These are phyloP conservation scores for Phytopythium kandeliae DNA, from an alignment of 352 stramenopile genomes.

Conservation along the genomic window DNA sequence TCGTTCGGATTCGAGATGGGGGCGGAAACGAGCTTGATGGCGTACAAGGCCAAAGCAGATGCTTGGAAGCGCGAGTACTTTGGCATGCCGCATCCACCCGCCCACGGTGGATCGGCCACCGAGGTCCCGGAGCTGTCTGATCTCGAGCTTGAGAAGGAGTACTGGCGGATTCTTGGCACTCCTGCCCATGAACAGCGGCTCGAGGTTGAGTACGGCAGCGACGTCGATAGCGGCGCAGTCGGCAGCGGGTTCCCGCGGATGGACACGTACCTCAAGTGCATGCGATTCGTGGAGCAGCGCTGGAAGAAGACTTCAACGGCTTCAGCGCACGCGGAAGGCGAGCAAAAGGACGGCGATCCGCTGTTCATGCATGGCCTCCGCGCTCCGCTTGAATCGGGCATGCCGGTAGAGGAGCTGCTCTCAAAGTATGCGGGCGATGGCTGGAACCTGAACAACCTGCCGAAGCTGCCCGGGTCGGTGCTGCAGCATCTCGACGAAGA, in stretches of 20 bases:
- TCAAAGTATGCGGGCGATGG: slow-evolving; percentile 73
- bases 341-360: slow-evolving; percentile 26
- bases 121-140: slow-evolving; percentile 34
- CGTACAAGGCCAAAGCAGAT: slow-evolving; percentile 83
- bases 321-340: slow-evolving; percentile 11
- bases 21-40: slow-evolving; percentile 64
- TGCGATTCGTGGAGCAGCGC: slow-evolving; percentile 45
- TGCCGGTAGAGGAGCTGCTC: slow-evolving; percentile 45
- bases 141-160: slow-evolving; percentile 78
- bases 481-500: slow-evolving; percentile 95
- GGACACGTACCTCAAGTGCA: slow-evolving; percentile 48
- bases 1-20: slow-evolving; percentile 82
- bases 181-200: slow-evolving; percentile 70
- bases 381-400: slow-evolving; percentile 15
- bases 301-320: slow-evolving; percentile 38
- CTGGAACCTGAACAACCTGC: slow-evolving; percentile 99
- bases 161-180: slow-evolving; percentile 85
- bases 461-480: slow-evolving; percentile 90
- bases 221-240: slow-evolving; percentile 83
- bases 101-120: neutral
- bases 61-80: slow-evolving; percentile 83
- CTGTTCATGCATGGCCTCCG: slow-evolving; percentile 58
- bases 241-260: slow-evolving; percentile 84
- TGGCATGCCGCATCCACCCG: slow-evolving; percentile 9
- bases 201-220: slow-evolving; percentile 90